Percentiles rank a stretch among this genome's conserved stretches.
Conservation (phyloP, 2,329 filamentous ascomycete species). For the Lachnellula arida region DNA sequence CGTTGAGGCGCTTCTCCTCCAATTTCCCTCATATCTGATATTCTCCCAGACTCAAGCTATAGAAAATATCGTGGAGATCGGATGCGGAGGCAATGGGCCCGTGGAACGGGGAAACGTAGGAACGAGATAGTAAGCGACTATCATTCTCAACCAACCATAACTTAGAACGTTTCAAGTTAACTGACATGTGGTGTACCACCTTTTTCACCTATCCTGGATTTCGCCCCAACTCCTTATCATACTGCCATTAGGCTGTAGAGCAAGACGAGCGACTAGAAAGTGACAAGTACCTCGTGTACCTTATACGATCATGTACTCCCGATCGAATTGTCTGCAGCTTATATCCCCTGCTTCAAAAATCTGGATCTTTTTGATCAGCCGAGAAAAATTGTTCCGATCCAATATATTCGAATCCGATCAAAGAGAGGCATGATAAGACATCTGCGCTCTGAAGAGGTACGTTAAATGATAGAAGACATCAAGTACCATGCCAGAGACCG, state of each 20-base stretch:
- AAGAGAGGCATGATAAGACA: background rate
- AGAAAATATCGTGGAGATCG: slow-evolving; percentile 19
- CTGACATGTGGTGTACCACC: background rate
- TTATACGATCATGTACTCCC: slow-evolving; percentile 3
- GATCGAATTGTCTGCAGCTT: background rate
- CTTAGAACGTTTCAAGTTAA: slow-evolving; percentile 12
- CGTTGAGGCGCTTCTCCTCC: slow-evolving; percentile 11
- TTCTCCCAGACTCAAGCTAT: slow-evolving; percentile 7
- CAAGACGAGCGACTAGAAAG: background rate
- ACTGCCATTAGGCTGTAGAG: slow-evolving; percentile 8
- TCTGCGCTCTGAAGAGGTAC: background rate
- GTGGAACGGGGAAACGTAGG: slow-evolving; percentile 10
- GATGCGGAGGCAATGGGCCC: slow-evolving; percentile 13
- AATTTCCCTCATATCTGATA: slow-evolving; percentile 12
- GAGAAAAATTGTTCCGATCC: background rate
- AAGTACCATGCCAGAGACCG: no score
- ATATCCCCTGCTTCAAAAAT: background rate
- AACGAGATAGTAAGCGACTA: slow-evolving; percentile 5
- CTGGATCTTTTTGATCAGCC: background rate
- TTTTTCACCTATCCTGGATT: background rate
- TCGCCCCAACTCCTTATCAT: background rate
- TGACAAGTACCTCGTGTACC: slow-evolving; percentile 6
- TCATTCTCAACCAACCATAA: slow-evolving; percentile 4
- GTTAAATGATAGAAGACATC: no score
- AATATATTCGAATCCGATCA: background rate